Percentiles rank a stretch among this genome's conserved stretches.
phyloP scores from a whole-genome alignment of 2,329 filamentous ascomycete species.

The Cordyceps pruinosa region DNA sequence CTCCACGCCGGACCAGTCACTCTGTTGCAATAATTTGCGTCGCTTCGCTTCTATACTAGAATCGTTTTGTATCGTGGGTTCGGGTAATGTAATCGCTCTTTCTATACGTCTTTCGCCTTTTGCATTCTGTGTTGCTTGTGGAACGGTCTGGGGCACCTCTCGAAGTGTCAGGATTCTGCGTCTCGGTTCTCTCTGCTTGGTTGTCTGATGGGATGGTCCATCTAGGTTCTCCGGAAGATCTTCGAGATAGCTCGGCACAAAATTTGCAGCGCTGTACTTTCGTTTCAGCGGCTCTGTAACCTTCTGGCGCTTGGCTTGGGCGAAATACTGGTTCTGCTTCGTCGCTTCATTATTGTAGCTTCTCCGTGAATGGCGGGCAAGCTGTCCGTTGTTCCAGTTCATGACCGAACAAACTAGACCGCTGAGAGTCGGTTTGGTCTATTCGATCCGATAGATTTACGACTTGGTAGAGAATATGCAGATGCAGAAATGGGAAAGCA shows the following conservation, averaged over 20 bases:
- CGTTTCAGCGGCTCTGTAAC: background rate
- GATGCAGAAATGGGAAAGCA: conserved; percentile 3
- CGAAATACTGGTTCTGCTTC: conserved; percentile 33
- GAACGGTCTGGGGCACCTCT: background rate
- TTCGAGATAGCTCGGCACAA: conserved; percentile 24
- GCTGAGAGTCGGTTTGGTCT: background rate
- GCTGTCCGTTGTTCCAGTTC: conserved; percentile 36
- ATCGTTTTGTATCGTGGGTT: background rate
- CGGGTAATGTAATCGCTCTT: background rate
- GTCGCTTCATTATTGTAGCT: conserved; percentile 27
- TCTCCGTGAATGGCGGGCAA: conserved; percentile 30
- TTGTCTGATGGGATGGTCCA: background rate
- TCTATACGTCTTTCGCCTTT: background rate
- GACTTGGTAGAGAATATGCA: background rate
- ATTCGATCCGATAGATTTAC: background rate
- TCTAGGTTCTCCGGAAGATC: background rate
- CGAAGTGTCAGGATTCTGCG: background rate
- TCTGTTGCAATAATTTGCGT: conserved; percentile 14
- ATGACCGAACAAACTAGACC: conserved; percentile 20
- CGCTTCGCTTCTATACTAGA: conserved; percentile 13
- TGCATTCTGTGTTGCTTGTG: background rate
- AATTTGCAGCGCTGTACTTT: conserved; percentile 6
- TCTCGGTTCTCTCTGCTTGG: background rate
- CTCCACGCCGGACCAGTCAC: conserved; percentile 25
- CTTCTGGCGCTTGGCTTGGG: conserved; percentile 20